A percentile compares a stretch with the other conserved stretches of the same genome.
These are phyloP conservation scores for Lentinus polychrous DNA, from an alignment of 1,284 basidiomycete species.

Conservation along the genomic window DNA sequence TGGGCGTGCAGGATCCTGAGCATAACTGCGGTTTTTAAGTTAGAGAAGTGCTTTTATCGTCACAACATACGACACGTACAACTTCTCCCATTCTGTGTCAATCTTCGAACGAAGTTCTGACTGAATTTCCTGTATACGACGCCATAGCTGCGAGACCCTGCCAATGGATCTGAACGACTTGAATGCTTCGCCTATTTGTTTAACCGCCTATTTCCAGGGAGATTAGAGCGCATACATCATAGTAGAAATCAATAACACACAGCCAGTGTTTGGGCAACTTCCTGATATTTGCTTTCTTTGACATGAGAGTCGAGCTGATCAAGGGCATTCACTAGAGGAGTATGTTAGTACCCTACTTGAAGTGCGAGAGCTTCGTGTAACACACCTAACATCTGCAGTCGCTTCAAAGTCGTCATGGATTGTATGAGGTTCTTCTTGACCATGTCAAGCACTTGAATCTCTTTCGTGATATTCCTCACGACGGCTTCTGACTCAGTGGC, in stretches of 20 bases:
- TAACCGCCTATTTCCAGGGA: constrained; percentile 66
- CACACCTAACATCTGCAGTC: constrained; percentile 91
- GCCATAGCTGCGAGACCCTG: constrained; percentile 71
- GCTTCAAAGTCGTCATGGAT: constrained; percentile 87
- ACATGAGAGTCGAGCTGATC: constrained; percentile 76
- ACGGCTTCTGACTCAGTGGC: constrained; percentile 95
- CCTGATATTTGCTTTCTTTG: constrained; percentile 71
- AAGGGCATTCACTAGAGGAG: constrained; percentile 65
- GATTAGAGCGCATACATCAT: not conserved
- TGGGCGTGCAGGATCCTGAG: constrained; percentile 68
- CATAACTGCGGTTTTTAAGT: constrained; percentile 45
- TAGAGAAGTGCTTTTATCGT: not conserved
- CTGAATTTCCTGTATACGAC: constrained; percentile 74
- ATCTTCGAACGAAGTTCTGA: constrained; percentile 70
- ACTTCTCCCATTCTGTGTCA: constrained; percentile 84
- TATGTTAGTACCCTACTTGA: not conserved
- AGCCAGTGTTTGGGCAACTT: constrained; percentile 77
- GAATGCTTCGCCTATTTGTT: constrained; percentile 76
- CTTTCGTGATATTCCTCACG: constrained; percentile 91
- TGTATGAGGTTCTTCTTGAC: constrained; percentile 90
- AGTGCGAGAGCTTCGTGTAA: constrained; percentile 8
- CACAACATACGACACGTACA: constrained; percentile 49
- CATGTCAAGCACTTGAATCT: constrained; percentile 91
- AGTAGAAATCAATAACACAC: constrained; percentile 30
- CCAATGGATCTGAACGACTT: constrained; percentile 70